Evolutionary conservation across 805 yeast species (phyloP).

Genomic region (Cyberlindnera maritima): DNA sequence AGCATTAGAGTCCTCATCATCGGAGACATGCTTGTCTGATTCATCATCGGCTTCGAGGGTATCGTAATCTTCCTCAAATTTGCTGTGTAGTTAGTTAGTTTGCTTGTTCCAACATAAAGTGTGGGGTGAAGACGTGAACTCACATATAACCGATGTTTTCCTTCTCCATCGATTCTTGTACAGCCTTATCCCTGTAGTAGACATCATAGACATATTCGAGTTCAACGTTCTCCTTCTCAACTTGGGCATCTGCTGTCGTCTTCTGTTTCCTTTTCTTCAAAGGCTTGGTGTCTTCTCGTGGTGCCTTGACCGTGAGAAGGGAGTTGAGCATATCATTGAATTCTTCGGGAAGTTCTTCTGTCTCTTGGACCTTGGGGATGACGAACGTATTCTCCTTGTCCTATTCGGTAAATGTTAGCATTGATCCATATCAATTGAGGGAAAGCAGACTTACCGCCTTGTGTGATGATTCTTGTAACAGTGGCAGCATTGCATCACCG

Average conservation of each 20-base stretch:
- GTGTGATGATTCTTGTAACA: slow-evolving; percentile 26
- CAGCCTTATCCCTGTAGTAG: slow-evolving; percentile 65
- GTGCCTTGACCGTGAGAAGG: slow-evolving; percentile 41
- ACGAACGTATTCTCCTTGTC: slow-evolving; percentile 27
- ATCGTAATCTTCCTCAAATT: slow-evolving; percentile 39
- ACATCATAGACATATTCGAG: slow-evolving; percentile 92
- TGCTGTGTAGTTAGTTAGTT: slow-evolving; percentile 15
- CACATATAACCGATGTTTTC: slow-evolving; percentile 35
- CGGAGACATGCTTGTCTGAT: slow-evolving; percentile 45
- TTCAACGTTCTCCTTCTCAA: slow-evolving; percentile 23
- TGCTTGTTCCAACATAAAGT: not conserved
- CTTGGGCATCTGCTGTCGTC: slow-evolving; percentile 25
- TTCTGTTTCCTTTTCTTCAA: slow-evolving; percentile 28
- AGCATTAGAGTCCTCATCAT: slow-evolving; percentile 85
- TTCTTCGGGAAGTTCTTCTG: slow-evolving; percentile 50
- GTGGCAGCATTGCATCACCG: slow-evolving; percentile 18
- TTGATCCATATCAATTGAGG: too few relatives aligned
- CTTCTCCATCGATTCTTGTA: slow-evolving; percentile 44
- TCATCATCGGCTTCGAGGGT: slow-evolving; percentile 34
- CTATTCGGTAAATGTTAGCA: slow-evolving; percentile 7
- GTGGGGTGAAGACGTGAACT: slow-evolving; percentile 1
- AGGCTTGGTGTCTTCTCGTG: slow-evolving; percentile 18
- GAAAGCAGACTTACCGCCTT: slow-evolving; percentile 8
- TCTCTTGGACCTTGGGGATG: slow-evolving; percentile 24
- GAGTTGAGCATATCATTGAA: slow-evolving; percentile 73